Conservation (phyloP, 495 filamentous ascomycete species). For the Staphylotrichum longicolle region DNA sequence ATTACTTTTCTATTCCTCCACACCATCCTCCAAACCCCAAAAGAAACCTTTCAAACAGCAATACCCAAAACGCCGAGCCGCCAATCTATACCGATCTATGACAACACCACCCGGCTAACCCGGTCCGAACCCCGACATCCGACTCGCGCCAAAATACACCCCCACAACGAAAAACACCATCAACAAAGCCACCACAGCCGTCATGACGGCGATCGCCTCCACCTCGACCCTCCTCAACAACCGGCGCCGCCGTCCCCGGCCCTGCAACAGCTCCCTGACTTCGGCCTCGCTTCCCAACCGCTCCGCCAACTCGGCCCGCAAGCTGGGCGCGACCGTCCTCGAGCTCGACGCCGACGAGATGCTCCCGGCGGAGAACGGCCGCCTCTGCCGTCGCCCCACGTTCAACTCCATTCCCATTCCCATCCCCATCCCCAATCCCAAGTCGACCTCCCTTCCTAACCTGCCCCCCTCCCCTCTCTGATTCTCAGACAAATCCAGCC, state of each 20-base stretch:
- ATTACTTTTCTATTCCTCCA: no score
- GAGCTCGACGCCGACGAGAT: background rate
- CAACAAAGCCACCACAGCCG: slow-evolving; percentile 14
- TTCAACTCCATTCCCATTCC: background rate
- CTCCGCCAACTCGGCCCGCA: background rate
- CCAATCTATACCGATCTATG: no score
- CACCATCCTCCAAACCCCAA: no score
- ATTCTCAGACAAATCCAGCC: no score
- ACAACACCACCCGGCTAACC: no score
- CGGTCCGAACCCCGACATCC: no score
- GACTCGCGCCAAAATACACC: slow-evolving; percentile 15
- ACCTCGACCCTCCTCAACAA: slow-evolving; percentile 4
- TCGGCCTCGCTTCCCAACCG: background rate
- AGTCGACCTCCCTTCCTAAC: no score
- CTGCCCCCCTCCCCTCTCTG: no score
- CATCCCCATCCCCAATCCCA: background rate
- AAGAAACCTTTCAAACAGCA: no score
- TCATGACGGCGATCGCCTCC: background rate
- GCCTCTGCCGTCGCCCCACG: background rate
- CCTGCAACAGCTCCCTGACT: background rate
- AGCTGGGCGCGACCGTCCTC: background rate
- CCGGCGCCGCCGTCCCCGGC: slow-evolving; percentile 4
- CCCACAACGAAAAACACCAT: slow-evolving; percentile 21
- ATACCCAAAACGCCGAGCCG: no score
- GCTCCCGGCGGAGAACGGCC: background rate